These are phyloP conservation scores for Aspergillus funiculosus DNA, from an alignment of 495 filamentous ascomycete genomes.

Conservation along the genomic window DNA sequence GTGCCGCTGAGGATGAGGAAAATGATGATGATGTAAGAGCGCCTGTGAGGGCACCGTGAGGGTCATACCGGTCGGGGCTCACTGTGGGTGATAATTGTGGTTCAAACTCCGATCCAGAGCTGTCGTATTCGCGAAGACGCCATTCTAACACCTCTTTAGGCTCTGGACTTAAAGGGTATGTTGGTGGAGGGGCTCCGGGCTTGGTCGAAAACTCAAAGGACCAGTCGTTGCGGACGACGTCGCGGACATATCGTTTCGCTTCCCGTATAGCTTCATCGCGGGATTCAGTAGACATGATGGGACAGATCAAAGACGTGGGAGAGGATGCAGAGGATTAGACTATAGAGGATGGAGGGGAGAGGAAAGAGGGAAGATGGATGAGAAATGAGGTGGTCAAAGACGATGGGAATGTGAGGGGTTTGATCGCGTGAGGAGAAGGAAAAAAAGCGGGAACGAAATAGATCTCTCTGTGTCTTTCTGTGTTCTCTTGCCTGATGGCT, in stretches of 20 bases:
- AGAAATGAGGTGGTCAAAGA: neutral
- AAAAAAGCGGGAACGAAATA: neutral
- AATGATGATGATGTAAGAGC: slow-evolving; percentile 1
- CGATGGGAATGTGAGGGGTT: slow-evolving; percentile 5
- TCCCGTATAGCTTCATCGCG: slow-evolving; percentile 42
- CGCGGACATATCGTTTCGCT: slow-evolving; percentile 37
- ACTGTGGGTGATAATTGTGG: slow-evolving; percentile 24
- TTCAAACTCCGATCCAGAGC: slow-evolving; percentile 40
- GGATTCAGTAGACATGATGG: slow-evolving; percentile 27
- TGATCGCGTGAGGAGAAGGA: slow-evolving; percentile 14
- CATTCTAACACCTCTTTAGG: slow-evolving; percentile 33
- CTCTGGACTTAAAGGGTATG: slow-evolving; percentile 23
- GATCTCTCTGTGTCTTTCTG: neutral
- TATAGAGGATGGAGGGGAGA: slow-evolving; percentile 1
- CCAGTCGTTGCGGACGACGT: slow-evolving; percentile 43
- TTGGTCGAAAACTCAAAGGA: slow-evolving; percentile 30
- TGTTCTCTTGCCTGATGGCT: neutral
- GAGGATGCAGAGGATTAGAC: neutral
- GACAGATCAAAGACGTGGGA: neutral
- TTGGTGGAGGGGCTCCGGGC: slow-evolving; percentile 22
- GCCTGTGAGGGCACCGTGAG: slow-evolving; percentile 6
- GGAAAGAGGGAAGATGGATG: neutral
- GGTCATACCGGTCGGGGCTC: slow-evolving; percentile 13
- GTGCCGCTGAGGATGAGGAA: neutral
- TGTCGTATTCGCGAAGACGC: slow-evolving; percentile 41